Percentiles rank a stretch among this genome's conserved stretches.
Evolutionary conservation across 1,284 basidiomycete species (phyloP).

Genomic region (Ganoderma boninense): DNA sequence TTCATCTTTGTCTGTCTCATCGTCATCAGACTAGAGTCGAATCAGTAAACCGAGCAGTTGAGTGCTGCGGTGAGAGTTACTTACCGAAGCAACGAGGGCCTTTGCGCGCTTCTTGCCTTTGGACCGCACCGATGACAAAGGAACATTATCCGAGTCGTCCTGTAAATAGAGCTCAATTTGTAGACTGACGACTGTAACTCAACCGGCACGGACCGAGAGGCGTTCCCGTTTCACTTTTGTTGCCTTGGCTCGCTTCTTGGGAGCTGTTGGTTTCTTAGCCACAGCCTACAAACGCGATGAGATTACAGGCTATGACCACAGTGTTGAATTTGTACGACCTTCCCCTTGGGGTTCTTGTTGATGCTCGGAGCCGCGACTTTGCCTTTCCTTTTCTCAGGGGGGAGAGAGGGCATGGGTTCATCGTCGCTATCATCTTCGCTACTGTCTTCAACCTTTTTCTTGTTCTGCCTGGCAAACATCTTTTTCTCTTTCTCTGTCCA

Average conservation of each 20-base stretch:
- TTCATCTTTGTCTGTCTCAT: slow-evolving; percentile 22
- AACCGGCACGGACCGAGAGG: not conserved
- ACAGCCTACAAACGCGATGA: slow-evolving; percentile 4
- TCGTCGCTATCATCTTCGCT: slow-evolving; percentile 29
- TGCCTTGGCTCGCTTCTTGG: slow-evolving; percentile 19
- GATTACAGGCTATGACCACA: not conserved
- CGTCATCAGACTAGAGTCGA: slow-evolving; percentile 15
- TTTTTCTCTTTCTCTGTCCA: slow-evolving; percentile 47
- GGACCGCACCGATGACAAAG: slow-evolving; percentile 12
- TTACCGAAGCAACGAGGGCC: not conserved
- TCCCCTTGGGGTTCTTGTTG: slow-evolving; percentile 22
- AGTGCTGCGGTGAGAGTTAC: not conserved
- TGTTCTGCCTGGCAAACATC: slow-evolving; percentile 29
- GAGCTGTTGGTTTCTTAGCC: not conserved
- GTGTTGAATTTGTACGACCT: slow-evolving; percentile 4
- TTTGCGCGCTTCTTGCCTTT: slow-evolving; percentile 27
- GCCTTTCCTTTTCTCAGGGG: not conserved
- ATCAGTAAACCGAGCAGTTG: not conserved
- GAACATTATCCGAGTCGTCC: slow-evolving; percentile 17
- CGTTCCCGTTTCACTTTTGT: slow-evolving; percentile 6
- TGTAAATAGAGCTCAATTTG: not conserved
- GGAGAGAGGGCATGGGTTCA: slow-evolving; percentile 21
- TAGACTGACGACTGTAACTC: not conserved
- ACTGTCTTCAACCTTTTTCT: slow-evolving; percentile 31
- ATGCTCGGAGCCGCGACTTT: slow-evolving; percentile 2